phyloP scores from a whole-genome alignment of 441 rosid species.

The Sinapis alba region DNA sequence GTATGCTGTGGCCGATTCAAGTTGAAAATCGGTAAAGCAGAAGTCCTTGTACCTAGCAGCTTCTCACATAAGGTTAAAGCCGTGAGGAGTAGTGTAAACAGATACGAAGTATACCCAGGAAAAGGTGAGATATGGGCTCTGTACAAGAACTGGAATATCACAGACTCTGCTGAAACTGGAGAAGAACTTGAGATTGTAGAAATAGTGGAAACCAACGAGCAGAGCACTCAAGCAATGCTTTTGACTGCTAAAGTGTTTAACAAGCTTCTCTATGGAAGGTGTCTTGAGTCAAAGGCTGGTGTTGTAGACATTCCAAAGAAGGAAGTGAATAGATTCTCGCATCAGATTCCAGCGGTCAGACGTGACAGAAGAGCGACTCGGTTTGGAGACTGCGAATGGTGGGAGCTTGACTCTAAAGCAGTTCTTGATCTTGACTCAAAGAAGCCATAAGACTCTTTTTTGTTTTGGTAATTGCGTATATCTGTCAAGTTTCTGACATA shows the following conservation, averaged over 20 bases:
- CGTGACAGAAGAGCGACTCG: not conserved
- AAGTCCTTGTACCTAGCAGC: slow-evolving; percentile 23
- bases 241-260: slow-evolving; percentile 31
- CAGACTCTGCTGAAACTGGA: slow-evolving; percentile 13
- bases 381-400: slow-evolving; percentile 34
- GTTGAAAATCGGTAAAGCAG: slow-evolving; percentile 35
- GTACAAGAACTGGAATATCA: slow-evolving; percentile 34
- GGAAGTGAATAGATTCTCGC: slow-evolving; percentile 45
- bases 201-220: slow-evolving; percentile 40
- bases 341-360: slow-evolving; percentile 15
- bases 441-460: not conserved
- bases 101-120: slow-evolving; percentile 35
- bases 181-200: slow-evolving; percentile 45
- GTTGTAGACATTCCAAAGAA: slow-evolving; percentile 28
- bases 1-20: slow-evolving; percentile 48
- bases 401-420: slow-evolving; percentile 56
- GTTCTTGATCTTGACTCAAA: slow-evolving; percentile 31
- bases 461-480: not conserved
- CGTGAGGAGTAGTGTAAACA: slow-evolving; percentile 4
- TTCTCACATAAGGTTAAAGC: slow-evolving; percentile 44
- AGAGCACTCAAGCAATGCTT: slow-evolving; percentile 23
- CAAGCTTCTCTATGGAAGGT: slow-evolving; percentile 40
- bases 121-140: slow-evolving; percentile 49
- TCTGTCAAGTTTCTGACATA: too few species aligned
- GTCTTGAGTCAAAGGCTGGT: slow-evolving; percentile 33